phyloP scores from a whole-genome alignment of 768 basidiomycete genomes.

The Guyanaporus albipodus region DNA sequence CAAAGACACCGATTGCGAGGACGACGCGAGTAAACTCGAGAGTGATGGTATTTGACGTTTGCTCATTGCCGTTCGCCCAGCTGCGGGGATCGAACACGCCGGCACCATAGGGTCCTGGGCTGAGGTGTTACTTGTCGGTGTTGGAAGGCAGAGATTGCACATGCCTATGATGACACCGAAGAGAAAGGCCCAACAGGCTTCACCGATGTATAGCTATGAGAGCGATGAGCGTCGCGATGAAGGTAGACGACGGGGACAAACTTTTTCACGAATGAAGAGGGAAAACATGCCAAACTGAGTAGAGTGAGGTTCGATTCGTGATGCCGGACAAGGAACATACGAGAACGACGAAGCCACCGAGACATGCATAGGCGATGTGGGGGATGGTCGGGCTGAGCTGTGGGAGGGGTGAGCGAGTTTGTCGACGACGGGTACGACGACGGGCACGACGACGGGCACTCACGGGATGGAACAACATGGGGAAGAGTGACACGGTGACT shows the following conservation, averaged over 20 bases:
- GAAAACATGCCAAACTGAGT: slow-evolving; percentile 92
- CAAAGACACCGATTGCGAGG: slow-evolving; percentile 95
- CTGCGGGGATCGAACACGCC: slow-evolving; percentile 76
- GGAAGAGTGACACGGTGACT: slow-evolving; percentile 1
- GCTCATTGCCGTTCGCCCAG: slow-evolving; percentile 56
- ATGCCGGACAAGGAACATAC: slow-evolving; percentile 35
- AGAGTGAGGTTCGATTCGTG: not conserved
- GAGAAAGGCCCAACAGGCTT: slow-evolving; percentile 93
- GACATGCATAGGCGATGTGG: slow-evolving; percentile 74
- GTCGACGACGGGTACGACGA: not conserved
- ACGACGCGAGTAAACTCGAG: slow-evolving; percentile 89
- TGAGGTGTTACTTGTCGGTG: not conserved
- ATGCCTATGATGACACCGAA: slow-evolving; percentile 87
- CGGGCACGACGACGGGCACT: slow-evolving; percentile 16
- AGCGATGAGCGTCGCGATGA: slow-evolving; percentile 4
- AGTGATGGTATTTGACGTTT: slow-evolving; percentile 68
- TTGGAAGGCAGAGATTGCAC: slow-evolving; percentile 16
- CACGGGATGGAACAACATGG: slow-evolving; percentile 52
- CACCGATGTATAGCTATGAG: slow-evolving; percentile 80
- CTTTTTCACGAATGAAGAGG: slow-evolving; percentile 83
- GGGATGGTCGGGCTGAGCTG: slow-evolving; percentile 52
- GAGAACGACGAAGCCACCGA: slow-evolving; percentile 80
- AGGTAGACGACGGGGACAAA: slow-evolving; percentile 25
- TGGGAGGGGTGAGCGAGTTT: slow-evolving; percentile 6
- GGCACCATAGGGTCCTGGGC: slow-evolving; percentile 74